phyloP scores from a whole-genome alignment of 768 basidiomycete species.

The Naganishia friedmannii region DNA sequence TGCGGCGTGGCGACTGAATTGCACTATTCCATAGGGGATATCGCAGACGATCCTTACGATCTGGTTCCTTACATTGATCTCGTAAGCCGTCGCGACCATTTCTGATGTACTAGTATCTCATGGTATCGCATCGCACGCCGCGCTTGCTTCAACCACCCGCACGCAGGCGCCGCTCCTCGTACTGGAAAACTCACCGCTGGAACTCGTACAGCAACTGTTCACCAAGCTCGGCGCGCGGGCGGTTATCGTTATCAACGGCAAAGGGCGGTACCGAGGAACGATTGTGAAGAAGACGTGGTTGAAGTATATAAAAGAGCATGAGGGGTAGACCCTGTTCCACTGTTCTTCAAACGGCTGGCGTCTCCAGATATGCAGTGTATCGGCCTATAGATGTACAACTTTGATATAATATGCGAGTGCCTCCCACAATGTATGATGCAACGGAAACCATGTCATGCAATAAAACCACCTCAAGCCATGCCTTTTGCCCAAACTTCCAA shows the following conservation, averaged over 20 bases:
- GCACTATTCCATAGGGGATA: conserved; percentile 6
- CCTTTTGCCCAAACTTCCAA: conserved; percentile 5
- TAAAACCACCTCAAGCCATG: neutral
- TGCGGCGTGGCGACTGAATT: conserved; percentile 40
- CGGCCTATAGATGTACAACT: neutral
- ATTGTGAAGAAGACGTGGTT: conserved; percentile 96
- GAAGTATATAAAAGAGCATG: conserved; percentile 72
- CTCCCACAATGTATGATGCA: neutral
- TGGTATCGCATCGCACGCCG: too few relatives aligned
- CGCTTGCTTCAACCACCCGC: neutral
- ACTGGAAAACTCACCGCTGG: conserved; percentile 77
- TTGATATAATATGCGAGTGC: neutral
- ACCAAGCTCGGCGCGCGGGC: conserved; percentile 90
- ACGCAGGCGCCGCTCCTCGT: conserved; percentile 86
- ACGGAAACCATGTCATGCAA: neutral
- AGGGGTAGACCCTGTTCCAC: conserved; percentile 30
- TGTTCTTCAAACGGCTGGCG: too few relatives aligned
- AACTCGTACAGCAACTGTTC: conserved; percentile 89
- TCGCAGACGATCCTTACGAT: conserved; percentile 55
- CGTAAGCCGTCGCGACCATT: conserved; percentile 53
- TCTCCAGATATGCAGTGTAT: too few relatives aligned
- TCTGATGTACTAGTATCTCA: too few relatives aligned
- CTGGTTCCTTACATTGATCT: conserved; percentile 88
- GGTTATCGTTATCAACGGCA: conserved; percentile 74
- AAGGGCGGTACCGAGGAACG: conserved; percentile 82